These are phyloP conservation scores for Bryoerythrophyllum caledonicum DNA, from an alignment of 225 moss, liverwort and hornwort species.

Conservation along the genomic window DNA sequence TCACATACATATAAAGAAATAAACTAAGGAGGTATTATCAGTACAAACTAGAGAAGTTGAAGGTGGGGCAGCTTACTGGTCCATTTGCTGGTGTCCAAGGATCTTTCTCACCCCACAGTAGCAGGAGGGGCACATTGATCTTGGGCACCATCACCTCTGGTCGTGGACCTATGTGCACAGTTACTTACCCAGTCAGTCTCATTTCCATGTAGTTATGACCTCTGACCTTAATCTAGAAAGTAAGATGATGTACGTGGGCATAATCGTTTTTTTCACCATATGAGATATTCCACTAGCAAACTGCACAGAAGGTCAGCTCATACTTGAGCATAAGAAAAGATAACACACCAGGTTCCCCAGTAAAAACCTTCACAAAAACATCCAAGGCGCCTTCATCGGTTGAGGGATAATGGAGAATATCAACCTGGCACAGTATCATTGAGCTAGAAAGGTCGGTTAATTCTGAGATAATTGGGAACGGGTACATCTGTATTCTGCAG, in stretches of 20 bases:
- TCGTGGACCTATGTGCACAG: slow-evolving; percentile 68
- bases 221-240: not conserved
- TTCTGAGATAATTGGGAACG: not conserved
- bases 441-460: not conserved
- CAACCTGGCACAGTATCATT: slow-evolving; percentile 57
- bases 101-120: slow-evolving; percentile 93
- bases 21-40: not conserved
- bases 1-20: no score
- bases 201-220: not conserved
- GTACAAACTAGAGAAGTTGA: not conserved
- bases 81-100: slow-evolving; percentile 96
- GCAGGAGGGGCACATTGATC: slow-evolving; percentile 62
- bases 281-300: not conserved
- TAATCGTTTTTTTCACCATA: not conserved
- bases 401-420: slow-evolving; percentile 90
- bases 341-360: slow-evolving; percentile 75
- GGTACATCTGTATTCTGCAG: slow-evolving; percentile 11
- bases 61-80: slow-evolving; percentile 56
- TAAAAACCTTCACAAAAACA: slow-evolving; percentile 94
- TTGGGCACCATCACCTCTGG: slow-evolving; percentile 83
- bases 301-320: not conserved
- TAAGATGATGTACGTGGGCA: not conserved
- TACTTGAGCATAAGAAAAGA: not conserved
- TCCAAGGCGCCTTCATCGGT: slow-evolving; percentile 80
- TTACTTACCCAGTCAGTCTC: not conserved